Evolutionary conservation across 148 eudicot species (phyloP).

Genomic region (Linanthus parryae): DNA sequence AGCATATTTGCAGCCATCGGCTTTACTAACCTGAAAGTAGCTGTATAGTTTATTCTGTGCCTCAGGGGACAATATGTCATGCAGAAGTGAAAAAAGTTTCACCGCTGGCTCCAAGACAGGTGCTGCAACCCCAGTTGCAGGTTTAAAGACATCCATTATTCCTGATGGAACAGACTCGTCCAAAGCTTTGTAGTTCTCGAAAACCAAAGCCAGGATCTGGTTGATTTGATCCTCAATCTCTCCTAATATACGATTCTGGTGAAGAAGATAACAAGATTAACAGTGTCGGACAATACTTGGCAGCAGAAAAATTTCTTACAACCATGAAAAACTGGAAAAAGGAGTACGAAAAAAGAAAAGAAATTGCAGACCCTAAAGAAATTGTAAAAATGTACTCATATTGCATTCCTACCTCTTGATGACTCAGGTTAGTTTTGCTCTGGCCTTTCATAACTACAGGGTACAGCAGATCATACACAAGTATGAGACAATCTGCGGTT

Average conservation of each 20-base stretch:
- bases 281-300: neutral
- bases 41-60: constrained; percentile 74
- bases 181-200: constrained; percentile 86
- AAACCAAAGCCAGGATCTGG: constrained; percentile 73
- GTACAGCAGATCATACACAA: constrained; percentile 64
- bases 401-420: constrained; percentile 94
- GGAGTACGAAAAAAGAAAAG: no score
- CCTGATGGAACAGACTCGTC: constrained; percentile 80
- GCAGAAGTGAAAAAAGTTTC: constrained; percentile 78
- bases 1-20: no score
- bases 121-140: constrained; percentile 77
- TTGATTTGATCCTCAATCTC: constrained; percentile 90
- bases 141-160: constrained; percentile 60
- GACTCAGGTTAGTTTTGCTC: constrained; percentile 63
- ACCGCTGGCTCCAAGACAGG: constrained; percentile 86
- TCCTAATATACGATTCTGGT: constrained; percentile 82
- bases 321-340: neutral
- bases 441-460: constrained; percentile 78
- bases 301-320: neutral
- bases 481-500: constrained; percentile 87
- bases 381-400: no score
- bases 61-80: constrained; percentile 89
- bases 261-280: constrained; percentile 11
- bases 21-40: constrained; percentile 69
- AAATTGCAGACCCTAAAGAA: no score